A percentile compares a stretch with the other conserved stretches of the same genome.
Conservation (phyloP, 2,329 filamentous ascomycete genomes). For the Colletotrichum spaethianum region DNA sequence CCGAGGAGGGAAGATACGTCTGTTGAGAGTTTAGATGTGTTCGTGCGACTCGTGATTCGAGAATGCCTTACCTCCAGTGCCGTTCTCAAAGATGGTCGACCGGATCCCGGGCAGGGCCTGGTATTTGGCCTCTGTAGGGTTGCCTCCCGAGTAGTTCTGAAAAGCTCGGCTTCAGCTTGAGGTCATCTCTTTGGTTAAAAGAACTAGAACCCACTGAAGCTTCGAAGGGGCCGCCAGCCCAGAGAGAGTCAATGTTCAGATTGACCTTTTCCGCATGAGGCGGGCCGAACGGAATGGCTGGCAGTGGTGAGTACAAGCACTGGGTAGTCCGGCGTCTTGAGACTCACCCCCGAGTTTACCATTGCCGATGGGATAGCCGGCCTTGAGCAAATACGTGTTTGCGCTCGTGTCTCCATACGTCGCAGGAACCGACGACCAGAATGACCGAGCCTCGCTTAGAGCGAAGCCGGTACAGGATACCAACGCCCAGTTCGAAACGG, state of each 20-base stretch:
- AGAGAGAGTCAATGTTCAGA: conserved; percentile 64
- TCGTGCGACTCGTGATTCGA: fast-evolving
- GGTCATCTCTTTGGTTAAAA: not conserved
- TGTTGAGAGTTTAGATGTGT: conserved; percentile 8
- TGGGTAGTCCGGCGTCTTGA: not conserved
- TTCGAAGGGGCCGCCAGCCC: conserved; percentile 66
- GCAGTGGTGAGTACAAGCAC: not conserved
- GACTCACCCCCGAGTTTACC: conserved; percentile 59
- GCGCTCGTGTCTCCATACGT: conserved; percentile 22
- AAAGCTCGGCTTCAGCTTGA: not conserved
- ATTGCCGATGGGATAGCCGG: conserved; percentile 63
- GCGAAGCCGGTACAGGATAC: not conserved
- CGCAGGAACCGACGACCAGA: conserved; percentile 33
- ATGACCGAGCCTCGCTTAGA: conserved; percentile 19
- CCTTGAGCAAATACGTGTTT: conserved; percentile 46
- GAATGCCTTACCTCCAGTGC: conserved; percentile 57
- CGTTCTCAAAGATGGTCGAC: conserved; percentile 63
- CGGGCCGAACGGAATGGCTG: conserved; percentile 59
- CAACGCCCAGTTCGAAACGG: not conserved
- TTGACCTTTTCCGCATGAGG: conserved; percentile 58
- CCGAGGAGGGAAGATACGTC: conserved; percentile 57
- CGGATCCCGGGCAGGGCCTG: conserved; percentile 57
- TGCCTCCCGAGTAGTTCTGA: conserved; percentile 62
- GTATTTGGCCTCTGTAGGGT: conserved; percentile 54
- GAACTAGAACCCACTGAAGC: conserved; percentile 49